Conservation (phyloP, 1,139 yeast genomes). For the Lodderomyces margitis region DNA sequence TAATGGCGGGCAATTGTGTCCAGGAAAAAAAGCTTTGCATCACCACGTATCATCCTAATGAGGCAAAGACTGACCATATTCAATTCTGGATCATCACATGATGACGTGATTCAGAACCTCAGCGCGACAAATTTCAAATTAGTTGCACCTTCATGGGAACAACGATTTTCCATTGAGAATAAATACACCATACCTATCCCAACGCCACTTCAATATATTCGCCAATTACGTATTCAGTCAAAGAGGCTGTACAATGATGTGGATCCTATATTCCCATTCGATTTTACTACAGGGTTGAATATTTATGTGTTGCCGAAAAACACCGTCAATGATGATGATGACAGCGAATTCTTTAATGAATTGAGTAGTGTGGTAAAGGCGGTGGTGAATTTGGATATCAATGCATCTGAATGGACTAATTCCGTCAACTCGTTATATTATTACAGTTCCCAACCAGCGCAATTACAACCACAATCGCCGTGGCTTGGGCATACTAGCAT, state of each 20-base stretch:
- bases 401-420: slow-evolving; percentile 20
- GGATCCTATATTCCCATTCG: slow-evolving; percentile 23
- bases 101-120: slow-evolving; percentile 23
- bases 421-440: slow-evolving; percentile 22
- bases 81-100: slow-evolving; percentile 27
- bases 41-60: slow-evolving; percentile 7
- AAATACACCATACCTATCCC: slow-evolving; percentile 14
- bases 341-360: slow-evolving; percentile 22
- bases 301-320: slow-evolving; percentile 27
- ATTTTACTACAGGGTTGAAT: slow-evolving; percentile 23
- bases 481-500: slow-evolving; percentile 3
- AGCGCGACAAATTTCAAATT: slow-evolving; percentile 16
- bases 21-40: too few species aligned
- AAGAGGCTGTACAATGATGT: slow-evolving; percentile 10
- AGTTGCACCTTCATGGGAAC: slow-evolving; percentile 13
- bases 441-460: slow-evolving; percentile 11
- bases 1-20: too few species aligned
- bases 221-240: slow-evolving; percentile 26
- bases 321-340: slow-evolving; percentile 13
- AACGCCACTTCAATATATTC: slow-evolving; percentile 15
- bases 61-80: slow-evolving; percentile 37
- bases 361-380: slow-evolving; percentile 18
- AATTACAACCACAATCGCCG: slow-evolving; percentile 2
- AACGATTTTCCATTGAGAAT: slow-evolving; percentile 22
- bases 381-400: slow-evolving; percentile 18